Conservation (phyloP, 345 rosid genomes). For the Boechera retrofracta region DNA sequence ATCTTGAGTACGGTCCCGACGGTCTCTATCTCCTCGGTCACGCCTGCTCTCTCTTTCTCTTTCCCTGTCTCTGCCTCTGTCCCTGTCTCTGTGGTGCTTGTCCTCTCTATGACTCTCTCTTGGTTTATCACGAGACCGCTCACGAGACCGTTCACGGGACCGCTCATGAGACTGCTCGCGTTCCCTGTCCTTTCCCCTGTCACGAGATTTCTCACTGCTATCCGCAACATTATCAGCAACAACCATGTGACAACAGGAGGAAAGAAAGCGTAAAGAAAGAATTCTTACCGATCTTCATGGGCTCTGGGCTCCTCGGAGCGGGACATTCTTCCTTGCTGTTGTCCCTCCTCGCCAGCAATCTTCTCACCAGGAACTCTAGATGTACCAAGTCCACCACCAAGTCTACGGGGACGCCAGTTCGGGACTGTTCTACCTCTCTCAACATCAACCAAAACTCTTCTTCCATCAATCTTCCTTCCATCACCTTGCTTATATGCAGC, state of each 20-base stretch:
- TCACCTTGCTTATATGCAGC: conserved; percentile 99
- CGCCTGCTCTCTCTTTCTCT: conserved; percentile 61
- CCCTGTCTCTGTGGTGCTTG: conserved; percentile 82
- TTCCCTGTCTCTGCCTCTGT: conserved; percentile 69
- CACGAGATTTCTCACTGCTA: conserved; percentile 67
- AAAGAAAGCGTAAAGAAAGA: background rate
- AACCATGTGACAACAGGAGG: background rate
- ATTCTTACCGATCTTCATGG: conserved; percentile 75
- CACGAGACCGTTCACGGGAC: conserved; percentile 77
- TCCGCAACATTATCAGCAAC: conserved; percentile 40
- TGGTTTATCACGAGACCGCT: conserved; percentile 77
- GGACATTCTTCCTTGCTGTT: conserved; percentile 56
- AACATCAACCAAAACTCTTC: conserved; percentile 98
- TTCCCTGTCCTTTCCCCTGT: conserved; percentile 57
- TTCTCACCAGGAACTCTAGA: conserved; percentile 90
- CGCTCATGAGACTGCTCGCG: conserved; percentile 62
- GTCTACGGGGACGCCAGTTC: conserved; percentile 99
- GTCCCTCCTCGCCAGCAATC: conserved; percentile 69
- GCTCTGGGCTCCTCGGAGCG: conserved; percentile 86
- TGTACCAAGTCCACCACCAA: conserved; percentile 99
- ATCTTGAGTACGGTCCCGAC: conserved; percentile 58
- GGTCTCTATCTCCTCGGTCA: conserved; percentile 54
- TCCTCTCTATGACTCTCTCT: conserved; percentile 91
- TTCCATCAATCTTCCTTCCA: conserved; percentile 96
- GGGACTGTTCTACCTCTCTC: conserved; percentile 99